Evolutionary conservation across 176 grass and related monocot genomes (phyloP).

Genomic region (Zea luxurians): DNA sequence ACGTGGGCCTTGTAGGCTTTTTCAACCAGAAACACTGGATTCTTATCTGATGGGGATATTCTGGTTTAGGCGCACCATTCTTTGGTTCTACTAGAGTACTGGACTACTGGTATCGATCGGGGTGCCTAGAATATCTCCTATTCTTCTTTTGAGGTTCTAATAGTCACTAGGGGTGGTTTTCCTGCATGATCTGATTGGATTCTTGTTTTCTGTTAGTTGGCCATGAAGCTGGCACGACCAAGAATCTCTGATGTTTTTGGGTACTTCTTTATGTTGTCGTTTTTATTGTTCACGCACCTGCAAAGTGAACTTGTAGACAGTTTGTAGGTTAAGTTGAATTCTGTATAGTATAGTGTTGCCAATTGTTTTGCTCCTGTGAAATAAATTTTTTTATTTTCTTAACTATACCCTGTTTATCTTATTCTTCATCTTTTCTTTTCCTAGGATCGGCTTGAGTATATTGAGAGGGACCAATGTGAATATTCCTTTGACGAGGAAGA

Average conservation of each 20-base stretch:
- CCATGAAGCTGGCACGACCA: constrained; percentile 18
- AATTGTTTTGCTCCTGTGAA: no score
- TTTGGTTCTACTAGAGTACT: no score
- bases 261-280: constrained; percentile 5
- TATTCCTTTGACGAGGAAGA: no score
- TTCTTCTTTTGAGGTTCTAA: no score
- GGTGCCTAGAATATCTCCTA: no score
- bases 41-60: no score
- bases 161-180: no score
- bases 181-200: constrained; percentile 24
- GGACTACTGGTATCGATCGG: no score
- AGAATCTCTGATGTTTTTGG: constrained; percentile 5
- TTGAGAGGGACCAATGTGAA: no score
- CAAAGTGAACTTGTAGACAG: background rate
- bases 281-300: constrained; percentile 12
- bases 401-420: background rate
- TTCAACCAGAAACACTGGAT: constrained; percentile 28
- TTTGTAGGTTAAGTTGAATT: no score
- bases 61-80: no score
- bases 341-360: no score
- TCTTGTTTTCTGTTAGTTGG: constrained; percentile 34
- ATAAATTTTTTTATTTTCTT: constrained; percentile 12
- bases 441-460: constrained; percentile 86
- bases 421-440: constrained; percentile 16
- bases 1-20: constrained; percentile 6